Evolutionary conservation across 2,329 filamentous ascomycete species (phyloP).

Genomic region (Neofusicoccum parvum): DNA sequence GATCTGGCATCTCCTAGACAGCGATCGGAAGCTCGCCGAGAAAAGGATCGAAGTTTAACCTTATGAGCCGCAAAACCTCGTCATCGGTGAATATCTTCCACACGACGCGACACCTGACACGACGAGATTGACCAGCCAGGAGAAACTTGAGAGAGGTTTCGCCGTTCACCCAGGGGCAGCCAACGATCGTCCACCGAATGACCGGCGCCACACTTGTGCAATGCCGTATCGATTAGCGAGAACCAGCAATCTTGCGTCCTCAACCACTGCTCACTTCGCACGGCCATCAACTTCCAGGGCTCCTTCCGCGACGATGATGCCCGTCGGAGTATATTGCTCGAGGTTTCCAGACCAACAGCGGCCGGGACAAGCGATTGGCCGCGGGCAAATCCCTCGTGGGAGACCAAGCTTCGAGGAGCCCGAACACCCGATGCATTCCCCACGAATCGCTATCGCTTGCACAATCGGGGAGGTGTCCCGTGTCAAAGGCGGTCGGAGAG

Average conservation of each 20-base stretch:
- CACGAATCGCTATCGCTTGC: neutral
- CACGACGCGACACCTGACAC: neutral
- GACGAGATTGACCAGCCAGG: neutral
- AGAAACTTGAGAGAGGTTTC: neutral
- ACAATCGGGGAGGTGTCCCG: neutral
- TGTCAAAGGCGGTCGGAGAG: neutral
- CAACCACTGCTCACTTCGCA: neutral
- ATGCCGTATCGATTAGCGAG: too few relatives aligned
- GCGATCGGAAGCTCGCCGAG: neutral
- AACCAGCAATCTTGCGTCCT: neutral
- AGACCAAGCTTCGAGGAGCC: neutral
- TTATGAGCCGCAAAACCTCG: neutral
- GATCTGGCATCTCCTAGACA: neutral
- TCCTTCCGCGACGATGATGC: neutral
- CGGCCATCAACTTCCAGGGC: neutral
- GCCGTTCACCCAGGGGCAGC: neutral
- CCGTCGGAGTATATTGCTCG: neutral
- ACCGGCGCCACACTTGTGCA: neutral
- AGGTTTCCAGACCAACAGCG: neutral
- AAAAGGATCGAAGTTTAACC: neutral
- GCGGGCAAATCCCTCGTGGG: neutral
- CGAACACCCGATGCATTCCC: neutral
- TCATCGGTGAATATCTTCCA: neutral
- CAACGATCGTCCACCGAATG: neutral
- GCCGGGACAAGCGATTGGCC: neutral